Conservation (phyloP, 129 eudicot genomes). For the Artemisia argyi region DNA sequence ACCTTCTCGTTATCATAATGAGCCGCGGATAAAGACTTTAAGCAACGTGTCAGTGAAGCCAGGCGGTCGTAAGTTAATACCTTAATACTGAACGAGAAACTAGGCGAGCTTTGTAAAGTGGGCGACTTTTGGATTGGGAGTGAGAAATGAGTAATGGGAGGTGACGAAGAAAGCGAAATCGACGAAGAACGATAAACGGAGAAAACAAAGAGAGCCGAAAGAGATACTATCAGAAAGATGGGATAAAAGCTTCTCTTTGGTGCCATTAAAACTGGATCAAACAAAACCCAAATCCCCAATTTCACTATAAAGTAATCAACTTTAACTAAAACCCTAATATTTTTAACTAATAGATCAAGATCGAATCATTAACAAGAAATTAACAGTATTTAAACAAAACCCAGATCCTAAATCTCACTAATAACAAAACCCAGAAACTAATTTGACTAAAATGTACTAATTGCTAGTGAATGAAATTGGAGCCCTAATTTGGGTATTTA, state of each 20-base stretch:
- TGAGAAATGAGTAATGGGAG: conserved; percentile 37
- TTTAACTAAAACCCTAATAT: no score
- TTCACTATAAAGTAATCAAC: background rate
- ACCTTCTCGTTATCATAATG: conserved; percentile 55
- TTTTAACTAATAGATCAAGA: conserved; percentile 3
- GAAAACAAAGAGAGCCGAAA: conserved; percentile 39
- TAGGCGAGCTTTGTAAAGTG: conserved; percentile 16
- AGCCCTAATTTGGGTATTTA: background rate
- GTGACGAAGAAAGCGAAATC: conserved; percentile 38
- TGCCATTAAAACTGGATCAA: conserved; percentile 17
- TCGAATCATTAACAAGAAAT: conserved; percentile 11
- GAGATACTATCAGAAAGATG: conserved; percentile 29
- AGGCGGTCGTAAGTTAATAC: conserved; percentile 83
- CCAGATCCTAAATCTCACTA: conserved; percentile 10
- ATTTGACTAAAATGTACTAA: background rate
- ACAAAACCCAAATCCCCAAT: conserved; percentile 9
- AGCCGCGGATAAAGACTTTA: conserved; percentile 69
- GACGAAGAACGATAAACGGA: conserved; percentile 47
- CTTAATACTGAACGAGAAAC: conserved; percentile 71
- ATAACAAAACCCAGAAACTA: background rate
- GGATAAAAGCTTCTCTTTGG: conserved; percentile 43
- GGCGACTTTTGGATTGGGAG: conserved; percentile 22
- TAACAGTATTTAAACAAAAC: background rate
- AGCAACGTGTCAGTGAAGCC: conserved; percentile 77
- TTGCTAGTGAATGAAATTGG: background rate